Evolutionary conservation across 2,329 filamentous ascomycete genomes (phyloP).

Genomic region (Trichoderma aggressivum): DNA sequence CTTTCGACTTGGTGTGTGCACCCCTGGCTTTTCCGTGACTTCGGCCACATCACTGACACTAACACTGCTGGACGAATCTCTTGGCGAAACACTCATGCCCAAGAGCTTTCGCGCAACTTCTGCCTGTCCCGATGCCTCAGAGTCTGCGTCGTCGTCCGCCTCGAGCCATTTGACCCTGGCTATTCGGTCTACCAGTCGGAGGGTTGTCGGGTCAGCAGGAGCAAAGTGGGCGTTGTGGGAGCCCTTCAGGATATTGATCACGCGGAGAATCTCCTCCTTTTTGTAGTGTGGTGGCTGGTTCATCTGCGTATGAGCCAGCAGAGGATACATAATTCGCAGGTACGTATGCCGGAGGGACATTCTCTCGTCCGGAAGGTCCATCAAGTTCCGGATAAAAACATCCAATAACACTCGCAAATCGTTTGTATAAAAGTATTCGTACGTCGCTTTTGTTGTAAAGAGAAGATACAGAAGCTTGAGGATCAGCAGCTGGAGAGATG

Average conservation of each 20-base stretch:
- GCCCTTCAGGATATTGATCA: slow-evolving; percentile 67
- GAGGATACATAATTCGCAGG: slow-evolving; percentile 83
- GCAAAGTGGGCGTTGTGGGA: slow-evolving; percentile 71
- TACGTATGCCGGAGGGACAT: slow-evolving; percentile 84
- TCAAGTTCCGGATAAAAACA: slow-evolving; percentile 93
- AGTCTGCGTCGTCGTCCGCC: slow-evolving; percentile 37
- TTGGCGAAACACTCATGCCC: slow-evolving; percentile 66
- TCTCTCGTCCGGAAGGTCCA: slow-evolving; percentile 86
- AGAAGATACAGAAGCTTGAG: slow-evolving; percentile 92
- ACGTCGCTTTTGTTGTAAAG: slow-evolving; percentile 86
- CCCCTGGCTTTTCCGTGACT: slow-evolving; percentile 76
- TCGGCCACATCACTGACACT: slow-evolving; percentile 76
- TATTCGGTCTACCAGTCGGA: slow-evolving; percentile 74
- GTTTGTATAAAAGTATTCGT: slow-evolving; percentile 99
- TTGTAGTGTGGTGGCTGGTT: slow-evolving; percentile 88
- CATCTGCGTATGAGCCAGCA: slow-evolving; percentile 89
- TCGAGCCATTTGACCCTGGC: slow-evolving; percentile 67
- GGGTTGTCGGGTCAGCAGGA: slow-evolving; percentile 74
- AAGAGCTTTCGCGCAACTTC: slow-evolving; percentile 58
- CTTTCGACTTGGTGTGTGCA: slow-evolving; percentile 70
- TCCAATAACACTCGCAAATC: slow-evolving; percentile 91
- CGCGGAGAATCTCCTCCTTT: slow-evolving; percentile 72
- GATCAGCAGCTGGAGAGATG: slow-evolving; percentile 91
- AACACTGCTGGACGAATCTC: slow-evolving; percentile 66
- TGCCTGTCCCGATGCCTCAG: slow-evolving; percentile 35